Base-by-base conservation (phyloP, 805 yeast species). In the Yamadazyma laniorum region DNA sequence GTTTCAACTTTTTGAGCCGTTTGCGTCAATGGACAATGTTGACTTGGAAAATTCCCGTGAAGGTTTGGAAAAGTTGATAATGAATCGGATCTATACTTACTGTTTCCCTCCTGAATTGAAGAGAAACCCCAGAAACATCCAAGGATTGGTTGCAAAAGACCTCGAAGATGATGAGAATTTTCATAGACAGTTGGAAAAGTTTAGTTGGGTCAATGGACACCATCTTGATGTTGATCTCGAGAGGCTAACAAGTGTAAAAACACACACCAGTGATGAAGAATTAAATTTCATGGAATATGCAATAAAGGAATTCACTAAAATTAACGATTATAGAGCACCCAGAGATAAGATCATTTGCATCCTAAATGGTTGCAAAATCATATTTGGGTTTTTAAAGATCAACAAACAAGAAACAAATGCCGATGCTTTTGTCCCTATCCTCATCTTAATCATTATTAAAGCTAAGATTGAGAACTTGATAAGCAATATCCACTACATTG, bases 261-360 rank as follows among this genome's bases (percentile, higher is more conserved):
- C 43, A 11, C 29, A 28, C 9, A 48, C 47, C 6, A 42, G 40
- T 15, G 32, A 35, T 17, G 48, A 44, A 70, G 53, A 56, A 12
- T 37, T 54, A 12, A 58, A 55, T 23, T 61, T 90, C 79, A 59
- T 74, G 79, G 49, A 70, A 58, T 50, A 70, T 40, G 93, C 97
- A 0, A 74, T 81, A 1, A 68, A 67, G 9, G 98, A 93, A 59
- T 69, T 93, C 34, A 67, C 71, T 45, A 88, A 88, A 50, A 80
- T 93, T 52, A 84, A 85, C 58, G 72, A 77, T 37, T 95, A 84
- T 58, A 77, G 95, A 50, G 91, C 98, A 0, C 99, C 99, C 12
- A 70, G 99, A 37, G 99, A 95, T 56, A 93, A 93, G 55, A 79
- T 88, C 45, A 87, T 93, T 26, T 93, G 98, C 57, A 72, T 93